Evolutionary conservation across 129 eudicot genomes (phyloP).

Genomic region (Flaveria brownii): DNA sequence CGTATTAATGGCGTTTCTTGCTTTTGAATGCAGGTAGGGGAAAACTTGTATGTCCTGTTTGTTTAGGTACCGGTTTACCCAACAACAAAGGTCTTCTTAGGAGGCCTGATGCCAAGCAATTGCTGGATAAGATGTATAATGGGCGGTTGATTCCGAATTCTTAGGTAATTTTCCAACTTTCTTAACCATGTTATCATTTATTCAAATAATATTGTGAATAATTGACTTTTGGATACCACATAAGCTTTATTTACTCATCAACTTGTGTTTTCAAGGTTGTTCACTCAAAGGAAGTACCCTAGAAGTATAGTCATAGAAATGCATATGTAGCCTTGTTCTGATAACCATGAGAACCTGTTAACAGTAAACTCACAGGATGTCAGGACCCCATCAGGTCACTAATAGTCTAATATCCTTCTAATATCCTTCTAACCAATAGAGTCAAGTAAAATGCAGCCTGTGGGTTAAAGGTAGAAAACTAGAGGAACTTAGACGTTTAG

Average conservation of each 20-base stretch:
- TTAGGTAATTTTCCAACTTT: slow-evolving; percentile 53
- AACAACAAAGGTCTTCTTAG: slow-evolving; percentile 98
- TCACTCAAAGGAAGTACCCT: neutral
- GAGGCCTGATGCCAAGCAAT: slow-evolving; percentile 74
- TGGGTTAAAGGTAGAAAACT: neutral
- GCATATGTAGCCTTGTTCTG: neutral
- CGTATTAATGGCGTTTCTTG: neutral
- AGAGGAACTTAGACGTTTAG: neutral
- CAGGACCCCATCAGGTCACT: neutral
- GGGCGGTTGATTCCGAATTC: slow-evolving; percentile 83
- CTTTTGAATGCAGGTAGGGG: slow-evolving; percentile 69
- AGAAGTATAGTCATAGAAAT: neutral
- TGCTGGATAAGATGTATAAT: slow-evolving; percentile 93
- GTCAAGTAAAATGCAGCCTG: neutral
- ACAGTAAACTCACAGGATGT: neutral
- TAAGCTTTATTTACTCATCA: neutral
- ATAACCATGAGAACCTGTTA: neutral
- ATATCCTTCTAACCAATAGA: neutral
- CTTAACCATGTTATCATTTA: neutral
- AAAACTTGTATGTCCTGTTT: slow-evolving; percentile 90
- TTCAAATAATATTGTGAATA: neutral
- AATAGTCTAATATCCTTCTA: neutral
- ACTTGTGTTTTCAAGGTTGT: neutral
- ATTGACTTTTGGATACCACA: neutral
- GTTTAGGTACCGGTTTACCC: slow-evolving; percentile 92